phyloP scores from a whole-genome alignment of 129 eudicot species.

The Deinandra increscens region DNA sequence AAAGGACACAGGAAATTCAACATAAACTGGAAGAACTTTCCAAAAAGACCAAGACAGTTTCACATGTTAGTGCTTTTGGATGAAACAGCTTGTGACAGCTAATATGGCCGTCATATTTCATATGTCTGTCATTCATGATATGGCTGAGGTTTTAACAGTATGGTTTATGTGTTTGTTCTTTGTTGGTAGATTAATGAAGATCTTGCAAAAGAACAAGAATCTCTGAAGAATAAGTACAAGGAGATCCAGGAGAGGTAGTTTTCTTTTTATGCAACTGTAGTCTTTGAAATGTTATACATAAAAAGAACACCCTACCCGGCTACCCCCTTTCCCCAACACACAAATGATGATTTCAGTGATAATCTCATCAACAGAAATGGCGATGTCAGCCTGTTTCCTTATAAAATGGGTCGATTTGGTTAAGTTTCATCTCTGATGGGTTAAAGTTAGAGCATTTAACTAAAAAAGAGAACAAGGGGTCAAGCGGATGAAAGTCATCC shows the following conservation, averaged over 20 bases:
- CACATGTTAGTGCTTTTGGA: slow-evolving; percentile 43
- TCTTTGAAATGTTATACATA: no score
- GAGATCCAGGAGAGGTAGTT: slow-evolving; percentile 84
- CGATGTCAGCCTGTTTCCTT: background rate
- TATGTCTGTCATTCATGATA: background rate
- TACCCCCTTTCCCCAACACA: no score
- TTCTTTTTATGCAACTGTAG: background rate
- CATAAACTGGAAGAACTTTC: slow-evolving; percentile 43
- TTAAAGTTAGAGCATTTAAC: background rate
- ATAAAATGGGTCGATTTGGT: background rate
- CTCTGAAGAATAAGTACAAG: slow-evolving; percentile 42
- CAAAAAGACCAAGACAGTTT: slow-evolving; percentile 53
- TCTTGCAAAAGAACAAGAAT: slow-evolving; percentile 68
- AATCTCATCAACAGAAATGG: background rate
- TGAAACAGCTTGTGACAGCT: slow-evolving; percentile 2
- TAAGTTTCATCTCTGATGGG: background rate
- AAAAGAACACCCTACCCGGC: no score
- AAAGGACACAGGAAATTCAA: slow-evolving; percentile 52
- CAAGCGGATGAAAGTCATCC: no score
- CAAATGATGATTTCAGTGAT: background rate
- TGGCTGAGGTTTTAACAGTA: background rate
- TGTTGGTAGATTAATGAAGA: slow-evolving; percentile 58
- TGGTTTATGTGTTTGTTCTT: slow-evolving; percentile 7
- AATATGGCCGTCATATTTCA: background rate
- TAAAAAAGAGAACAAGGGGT: background rate